phyloP scores from a whole-genome alignment of 2,329 filamentous ascomycete genomes.

The Ophiosphaerella herpotricha region DNA sequence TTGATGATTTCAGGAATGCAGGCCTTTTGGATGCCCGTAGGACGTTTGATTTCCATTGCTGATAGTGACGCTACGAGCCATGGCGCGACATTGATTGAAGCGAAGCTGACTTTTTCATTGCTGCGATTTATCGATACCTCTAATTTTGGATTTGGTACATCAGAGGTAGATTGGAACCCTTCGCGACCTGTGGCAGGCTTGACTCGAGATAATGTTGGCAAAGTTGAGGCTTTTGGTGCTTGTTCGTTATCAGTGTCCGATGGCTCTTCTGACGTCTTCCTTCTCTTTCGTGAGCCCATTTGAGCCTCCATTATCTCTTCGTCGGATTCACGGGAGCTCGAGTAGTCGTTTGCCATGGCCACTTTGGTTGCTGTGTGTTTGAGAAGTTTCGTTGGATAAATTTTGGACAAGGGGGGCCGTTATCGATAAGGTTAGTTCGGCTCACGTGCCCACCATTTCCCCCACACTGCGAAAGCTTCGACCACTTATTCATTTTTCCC shows the following conservation, averaged over 20 bases:
- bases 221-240: constrained; percentile 12
- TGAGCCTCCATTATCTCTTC: constrained; percentile 36
- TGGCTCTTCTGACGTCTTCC: constrained; percentile 36
- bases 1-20: constrained; percentile 93
- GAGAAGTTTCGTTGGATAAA: constrained; percentile 16
- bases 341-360: constrained; percentile 23
- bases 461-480: too few relatives aligned
- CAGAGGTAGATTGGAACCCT: constrained; percentile 3
- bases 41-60: constrained; percentile 79
- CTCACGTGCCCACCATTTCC: too few relatives aligned
- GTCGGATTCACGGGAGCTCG: constrained; percentile 26
- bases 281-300: constrained; percentile 42
- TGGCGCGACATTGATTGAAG: constrained; percentile 72
- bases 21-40: constrained; percentile 89
- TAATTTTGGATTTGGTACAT: constrained; percentile 6
- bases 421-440: constrained; percentile 32
- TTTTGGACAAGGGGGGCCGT: constrained; percentile 29
- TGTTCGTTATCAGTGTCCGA: constrained; percentile 21
- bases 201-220: constrained; percentile 40
- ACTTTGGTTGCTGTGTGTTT: constrained; percentile 1
- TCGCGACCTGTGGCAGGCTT: constrained; percentile 34
- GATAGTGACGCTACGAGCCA: constrained; percentile 86
- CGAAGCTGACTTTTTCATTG: constrained; percentile 65
- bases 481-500: too few relatives aligned
- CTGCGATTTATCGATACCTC: neutral